Percentiles rank a stretch among this genome's conserved stretches.
Conservation (phyloP, 148 eudicot genomes). For the Vaccinium corymbosum region DNA sequence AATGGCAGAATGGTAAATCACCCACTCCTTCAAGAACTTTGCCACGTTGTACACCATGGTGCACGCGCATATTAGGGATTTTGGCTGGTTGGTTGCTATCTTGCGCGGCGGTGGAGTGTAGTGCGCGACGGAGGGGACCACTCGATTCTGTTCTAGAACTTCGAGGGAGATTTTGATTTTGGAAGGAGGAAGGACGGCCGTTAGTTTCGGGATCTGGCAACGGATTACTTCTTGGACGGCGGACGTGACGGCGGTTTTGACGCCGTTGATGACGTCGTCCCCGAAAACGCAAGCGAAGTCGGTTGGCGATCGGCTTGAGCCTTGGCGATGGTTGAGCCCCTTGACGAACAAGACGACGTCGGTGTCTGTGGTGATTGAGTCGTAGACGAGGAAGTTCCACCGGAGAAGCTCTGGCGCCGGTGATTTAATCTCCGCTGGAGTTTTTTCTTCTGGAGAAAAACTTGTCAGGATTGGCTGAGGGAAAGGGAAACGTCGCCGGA, state of each 20-base stretch:
- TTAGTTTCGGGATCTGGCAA: conserved; percentile 37
- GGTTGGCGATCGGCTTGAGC: conserved; percentile 31
- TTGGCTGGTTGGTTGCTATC: conserved; percentile 13
- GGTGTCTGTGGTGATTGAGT: conserved; percentile 27
- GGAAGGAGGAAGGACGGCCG: neutral
- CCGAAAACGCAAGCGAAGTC: conserved; percentile 58
- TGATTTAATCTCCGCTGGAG: neutral
- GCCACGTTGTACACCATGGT: conserved; percentile 73
- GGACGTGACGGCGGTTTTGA: conserved; percentile 42
- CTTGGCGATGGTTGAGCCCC: conserved; percentile 59
- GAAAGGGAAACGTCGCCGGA: neutral
- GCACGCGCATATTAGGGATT: conserved; percentile 53
- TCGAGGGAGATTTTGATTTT: conserved; percentile 38
- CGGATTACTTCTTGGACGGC: conserved; percentile 68
- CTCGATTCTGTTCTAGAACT: conserved; percentile 18
- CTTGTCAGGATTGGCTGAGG: neutral
- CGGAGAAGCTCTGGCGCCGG: conserved; percentile 26
- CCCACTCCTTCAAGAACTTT: conserved; percentile 70
- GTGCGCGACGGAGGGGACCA: conserved; percentile 52
- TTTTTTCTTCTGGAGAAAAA: neutral
- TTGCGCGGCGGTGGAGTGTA: conserved; percentile 37
- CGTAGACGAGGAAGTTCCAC: conserved; percentile 42
- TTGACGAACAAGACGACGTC: conserved; percentile 67
- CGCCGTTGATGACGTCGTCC: conserved; percentile 31
- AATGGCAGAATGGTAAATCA: conserved; percentile 49